phyloP scores from a whole-genome alignment of 495 filamentous ascomycete species.

The Hyaloscypha finlandica region DNA sequence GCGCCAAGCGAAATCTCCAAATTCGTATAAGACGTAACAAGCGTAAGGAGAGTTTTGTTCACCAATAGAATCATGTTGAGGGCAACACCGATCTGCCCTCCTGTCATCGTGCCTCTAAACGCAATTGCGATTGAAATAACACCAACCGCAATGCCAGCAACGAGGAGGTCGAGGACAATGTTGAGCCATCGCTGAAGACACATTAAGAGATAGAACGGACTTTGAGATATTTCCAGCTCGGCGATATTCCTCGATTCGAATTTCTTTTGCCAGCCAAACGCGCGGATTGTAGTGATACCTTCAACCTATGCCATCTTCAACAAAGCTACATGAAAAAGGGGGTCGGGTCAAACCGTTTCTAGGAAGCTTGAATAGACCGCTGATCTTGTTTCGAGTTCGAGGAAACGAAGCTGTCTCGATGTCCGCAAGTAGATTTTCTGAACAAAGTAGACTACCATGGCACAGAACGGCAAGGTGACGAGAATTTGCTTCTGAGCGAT shows the following conservation, averaged over 20 bases:
- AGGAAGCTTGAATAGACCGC: slow-evolving; percentile 46
- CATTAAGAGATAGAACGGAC: slow-evolving; percentile 52
- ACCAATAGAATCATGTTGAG: slow-evolving; percentile 39
- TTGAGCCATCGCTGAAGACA: slow-evolving; percentile 58
- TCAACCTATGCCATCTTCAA: slow-evolving; percentile 5
- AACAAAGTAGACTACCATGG: slow-evolving; percentile 47
- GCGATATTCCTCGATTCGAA: slow-evolving; percentile 48
- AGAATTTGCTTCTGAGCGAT: slow-evolving; percentile 34
- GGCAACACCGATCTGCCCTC: slow-evolving; percentile 58
- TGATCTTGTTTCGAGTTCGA: slow-evolving; percentile 50
- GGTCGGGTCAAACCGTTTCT: slow-evolving; percentile 39
- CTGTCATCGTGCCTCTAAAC: slow-evolving; percentile 36
- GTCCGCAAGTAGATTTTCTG: slow-evolving; percentile 63
- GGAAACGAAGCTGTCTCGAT: slow-evolving; percentile 58
- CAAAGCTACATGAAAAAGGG: neutral
- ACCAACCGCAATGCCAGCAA: slow-evolving; percentile 42
- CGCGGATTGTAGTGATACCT: slow-evolving; percentile 52
- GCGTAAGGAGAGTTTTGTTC: slow-evolving; percentile 22
- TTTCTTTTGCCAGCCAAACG: slow-evolving; percentile 47
- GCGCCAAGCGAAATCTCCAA: slow-evolving; percentile 44
- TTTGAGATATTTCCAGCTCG: slow-evolving; percentile 55
- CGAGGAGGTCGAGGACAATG: slow-evolving; percentile 48
- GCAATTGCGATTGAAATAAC: slow-evolving; percentile 43
- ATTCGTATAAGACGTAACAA: slow-evolving; percentile 18
- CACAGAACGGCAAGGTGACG: slow-evolving; percentile 16